Evolutionary conservation across 192 early-diverging fungal species (phyloP).

Genomic region (Haplosporangium gracile): DNA sequence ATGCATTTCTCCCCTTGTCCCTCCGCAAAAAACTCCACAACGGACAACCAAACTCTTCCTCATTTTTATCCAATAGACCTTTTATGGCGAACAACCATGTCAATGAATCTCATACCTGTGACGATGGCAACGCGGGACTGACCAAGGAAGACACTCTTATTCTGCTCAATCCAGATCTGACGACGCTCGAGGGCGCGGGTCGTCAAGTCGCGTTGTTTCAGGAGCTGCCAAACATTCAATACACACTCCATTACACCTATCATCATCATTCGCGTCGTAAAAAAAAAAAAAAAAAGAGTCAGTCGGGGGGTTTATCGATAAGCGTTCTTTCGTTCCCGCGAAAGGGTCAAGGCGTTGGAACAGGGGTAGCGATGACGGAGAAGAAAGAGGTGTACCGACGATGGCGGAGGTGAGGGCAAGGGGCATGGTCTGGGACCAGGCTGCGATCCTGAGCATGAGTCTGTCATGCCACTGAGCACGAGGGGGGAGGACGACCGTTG

Average conservation of each 20-base stretch:
- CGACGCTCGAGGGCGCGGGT: conserved; percentile 27
- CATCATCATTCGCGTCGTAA: neutral
- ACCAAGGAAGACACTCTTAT: neutral
- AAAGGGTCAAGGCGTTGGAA: neutral
- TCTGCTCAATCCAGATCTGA: conserved; percentile 46
- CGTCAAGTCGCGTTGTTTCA: conserved; percentile 26
- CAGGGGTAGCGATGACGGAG: too few species aligned
- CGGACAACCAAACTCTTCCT: neutral
- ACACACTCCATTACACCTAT: conserved; percentile 51
- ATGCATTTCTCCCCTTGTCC: too few species aligned
- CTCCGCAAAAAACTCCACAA: neutral
- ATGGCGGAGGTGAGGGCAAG: conserved; percentile 25
- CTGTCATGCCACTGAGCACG: conserved; percentile 46
- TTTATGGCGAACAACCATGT: neutral
- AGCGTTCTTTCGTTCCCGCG: neutral
- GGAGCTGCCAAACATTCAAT: conserved; percentile 39
- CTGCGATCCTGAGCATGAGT: conserved; percentile 28
- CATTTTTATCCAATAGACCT: neutral
- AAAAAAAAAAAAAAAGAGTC: neutral
- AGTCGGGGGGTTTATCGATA: neutral
- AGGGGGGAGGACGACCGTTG: conserved; percentile 24
- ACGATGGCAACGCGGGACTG: conserved; percentile 38
- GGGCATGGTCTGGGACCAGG: conserved; percentile 23
- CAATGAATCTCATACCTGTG: conserved; percentile 13
- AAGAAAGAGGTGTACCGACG: conserved; percentile 23